These are phyloP conservation scores for Penicillium paradoxum DNA, from an alignment of 495 filamentous ascomycete species.

Conservation along the genomic window DNA sequence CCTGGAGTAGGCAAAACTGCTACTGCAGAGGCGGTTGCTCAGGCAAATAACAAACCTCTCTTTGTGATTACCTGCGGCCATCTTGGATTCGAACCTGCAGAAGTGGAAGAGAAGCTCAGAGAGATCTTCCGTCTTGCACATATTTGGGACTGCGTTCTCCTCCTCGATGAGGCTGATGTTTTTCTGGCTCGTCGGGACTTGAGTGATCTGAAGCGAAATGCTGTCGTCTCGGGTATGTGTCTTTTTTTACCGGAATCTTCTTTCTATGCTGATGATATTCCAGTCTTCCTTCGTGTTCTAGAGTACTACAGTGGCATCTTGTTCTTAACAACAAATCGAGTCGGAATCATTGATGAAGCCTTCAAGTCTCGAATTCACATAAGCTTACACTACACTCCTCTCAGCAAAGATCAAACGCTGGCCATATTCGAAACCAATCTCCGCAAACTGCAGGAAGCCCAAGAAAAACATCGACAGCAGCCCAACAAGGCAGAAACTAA, in stretches of 20 bases:
- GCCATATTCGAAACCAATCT: not conserved
- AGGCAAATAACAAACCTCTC: not conserved
- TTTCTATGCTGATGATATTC: not conserved
- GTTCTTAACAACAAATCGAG: not conserved
- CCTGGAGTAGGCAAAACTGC: not conserved
- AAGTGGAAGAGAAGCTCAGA: not conserved
- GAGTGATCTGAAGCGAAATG: not conserved
- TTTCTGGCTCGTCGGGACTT: not conserved
- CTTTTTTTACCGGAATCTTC: not conserved
- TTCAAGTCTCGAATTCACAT: not conserved
- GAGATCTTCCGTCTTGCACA: not conserved
- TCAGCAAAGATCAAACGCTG: not conserved
- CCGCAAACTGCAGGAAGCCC: not conserved
- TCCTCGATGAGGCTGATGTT: not conserved
- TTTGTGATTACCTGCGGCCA: not conserved
- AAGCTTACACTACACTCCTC: not conserved
- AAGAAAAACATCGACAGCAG: not conserved
- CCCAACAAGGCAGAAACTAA: not conserved
- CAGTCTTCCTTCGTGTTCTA: not conserved
- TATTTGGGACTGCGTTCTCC: not conserved
- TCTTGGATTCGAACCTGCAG: not conserved
- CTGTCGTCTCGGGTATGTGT: not conserved
- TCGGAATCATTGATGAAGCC: not conserved
- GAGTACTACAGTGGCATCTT: not conserved
- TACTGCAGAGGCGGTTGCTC: not conserved